Evolutionary conservation across 2,329 filamentous ascomycete genomes (phyloP), one percentile per base, ranked within the genome.

Genomic region (Fusarium poae): DNA sequence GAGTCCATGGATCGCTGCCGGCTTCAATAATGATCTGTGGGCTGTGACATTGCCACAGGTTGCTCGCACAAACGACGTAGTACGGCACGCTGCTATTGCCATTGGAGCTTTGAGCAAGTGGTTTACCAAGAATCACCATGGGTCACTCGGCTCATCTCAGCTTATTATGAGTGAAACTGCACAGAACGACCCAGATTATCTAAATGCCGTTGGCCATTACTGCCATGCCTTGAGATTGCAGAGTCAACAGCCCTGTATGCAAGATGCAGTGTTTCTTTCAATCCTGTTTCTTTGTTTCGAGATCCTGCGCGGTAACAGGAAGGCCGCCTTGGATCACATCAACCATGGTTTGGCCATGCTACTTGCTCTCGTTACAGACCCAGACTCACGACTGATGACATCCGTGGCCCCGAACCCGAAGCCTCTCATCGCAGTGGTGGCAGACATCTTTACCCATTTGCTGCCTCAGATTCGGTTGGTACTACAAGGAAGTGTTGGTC

Each of bases 301-400:
- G 32, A 73, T 61, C 0, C 56, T 80, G 0, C 58, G 77, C 12
- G 78, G 75, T 2, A 74, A 76, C 16, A 68, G 62, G 11, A 77
- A 74, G 34, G 75, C 75, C 10, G 78, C 77, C 0, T 48, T 79
- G 18, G 72, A 76, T n/a, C 78, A 80, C 46, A 66, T 80, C 6
- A 79, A 79, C 20, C 78, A 80, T 43, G 78, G 76, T 0, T 57
- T 80, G 12, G 73, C 79, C 11, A 69, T 80, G 6, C 43, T 80
- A 1, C 67, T 80, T 18, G 60, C 73, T 1, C 46, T 80, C 8
- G 12, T 79, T n/a, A 74, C 74, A 0, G 77, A 78, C 12, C 25
- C 48, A 21, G 56, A 71, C 21, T 51, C 64, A 9, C n/a, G 23
- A 4, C 30, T 65, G 2, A 39, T 73, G 2, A 29, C 50, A 12